Evolutionary conservation across 768 basidiomycete genomes (phyloP), one percentile per base, ranked within the genome.

Genomic region (Podaxis pistillaris): DNA sequence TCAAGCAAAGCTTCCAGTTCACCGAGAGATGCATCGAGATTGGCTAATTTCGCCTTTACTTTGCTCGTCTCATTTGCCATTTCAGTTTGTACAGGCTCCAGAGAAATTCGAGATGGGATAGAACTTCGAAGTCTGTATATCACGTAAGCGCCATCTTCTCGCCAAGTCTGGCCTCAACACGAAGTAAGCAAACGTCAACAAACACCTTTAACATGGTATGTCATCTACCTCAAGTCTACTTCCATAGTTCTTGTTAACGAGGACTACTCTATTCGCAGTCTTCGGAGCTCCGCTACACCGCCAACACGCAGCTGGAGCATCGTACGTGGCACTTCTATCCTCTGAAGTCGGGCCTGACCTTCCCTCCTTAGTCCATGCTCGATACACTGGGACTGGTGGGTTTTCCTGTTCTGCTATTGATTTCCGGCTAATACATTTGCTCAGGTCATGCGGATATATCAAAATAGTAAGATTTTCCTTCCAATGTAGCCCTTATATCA

Each of bases 291-390:
- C 83, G 96, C 69, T 97, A 98, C 72, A 98, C 96, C 0, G 94
- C 94, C 15, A 98, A 96, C 73, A 96, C 96, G 12, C 96, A 98
- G 74, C 77, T 96, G 28, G 94, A 97, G 74, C 95, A 97, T 76
- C 78, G 96, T 96, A 69, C 74, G 94, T 83, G 17, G 28, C 24
- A 58, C 59, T 28, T 55, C 51, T 38, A 53, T 61, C 37, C 24
- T 37, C 38, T 30, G 36, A 36, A 33, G 22, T 38, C n/a, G 47
- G 28, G 44, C 49, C 17, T 63, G 49, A 69, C 53, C 67, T 64
- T 64, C 63, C 52, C 60, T 36, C 63, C 50, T 24, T 65, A 97
- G 95, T 98, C 66, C 96, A 98, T 73, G 93, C 96, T 68, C 86
- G 96, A 61, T 97, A 97, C 72, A 94, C 94, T 26, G 96, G 96